Percentiles rank a stretch among this genome's conserved stretches.
Conservation (phyloP, 345 rosid genomes). For the Dovyalis caffra region DNA sequence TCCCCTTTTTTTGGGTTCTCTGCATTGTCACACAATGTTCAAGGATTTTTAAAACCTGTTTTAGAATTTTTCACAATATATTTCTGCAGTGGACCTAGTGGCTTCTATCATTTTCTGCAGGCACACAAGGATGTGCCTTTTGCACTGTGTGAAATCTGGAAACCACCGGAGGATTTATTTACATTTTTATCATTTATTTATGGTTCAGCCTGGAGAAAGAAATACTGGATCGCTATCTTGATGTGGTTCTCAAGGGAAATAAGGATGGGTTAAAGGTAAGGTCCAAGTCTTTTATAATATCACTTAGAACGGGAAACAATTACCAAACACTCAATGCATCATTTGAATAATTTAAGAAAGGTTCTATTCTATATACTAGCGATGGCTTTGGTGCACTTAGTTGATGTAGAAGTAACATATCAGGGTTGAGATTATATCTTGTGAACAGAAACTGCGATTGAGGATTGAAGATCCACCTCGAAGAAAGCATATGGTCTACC, state of each 20-base stretch:
- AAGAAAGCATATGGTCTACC: constrained; percentile 98
- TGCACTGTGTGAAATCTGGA: background rate
- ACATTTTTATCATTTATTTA: constrained; percentile 4
- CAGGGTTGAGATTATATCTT: background rate
- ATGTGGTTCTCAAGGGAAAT: constrained; percentile 89
- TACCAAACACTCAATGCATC: background rate
- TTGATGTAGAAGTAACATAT: background rate
- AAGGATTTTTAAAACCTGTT: background rate
- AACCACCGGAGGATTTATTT: constrained; percentile 10
- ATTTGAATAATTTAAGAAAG: background rate
- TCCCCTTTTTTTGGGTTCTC: background rate
- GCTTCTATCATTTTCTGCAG: background rate
- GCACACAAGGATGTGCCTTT: background rate
- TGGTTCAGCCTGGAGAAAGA: constrained; percentile 84
- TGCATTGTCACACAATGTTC: background rate
- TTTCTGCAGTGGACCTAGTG: background rate
- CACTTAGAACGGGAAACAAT: background rate
- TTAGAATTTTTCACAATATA: background rate
- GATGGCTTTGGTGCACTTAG: background rate
- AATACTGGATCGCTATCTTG: constrained; percentile 84
- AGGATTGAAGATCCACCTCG: constrained; percentile 95
- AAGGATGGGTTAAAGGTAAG: constrained; percentile 93
- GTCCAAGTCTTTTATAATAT: background rate
- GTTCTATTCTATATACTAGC: too few species aligned
- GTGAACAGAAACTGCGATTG: constrained; percentile 69